Evolutionary conservation across 441 rosid genomes (phyloP), one percentile per base, ranked within the genome.

Genomic region (Brassica hybrid): DNA sequence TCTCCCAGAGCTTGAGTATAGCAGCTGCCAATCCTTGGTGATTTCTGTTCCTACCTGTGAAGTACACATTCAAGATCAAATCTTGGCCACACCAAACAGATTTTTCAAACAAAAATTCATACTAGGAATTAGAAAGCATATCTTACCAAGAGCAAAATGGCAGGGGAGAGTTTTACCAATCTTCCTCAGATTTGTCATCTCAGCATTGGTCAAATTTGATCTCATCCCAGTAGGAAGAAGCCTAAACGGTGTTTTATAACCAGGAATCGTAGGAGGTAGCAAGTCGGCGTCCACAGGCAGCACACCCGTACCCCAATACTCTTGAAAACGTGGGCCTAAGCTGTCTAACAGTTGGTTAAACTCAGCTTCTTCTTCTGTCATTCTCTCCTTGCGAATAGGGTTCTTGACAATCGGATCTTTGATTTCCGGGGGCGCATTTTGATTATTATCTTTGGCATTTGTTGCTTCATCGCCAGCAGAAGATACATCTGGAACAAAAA

Each of bases 301-400:
- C 27, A 96, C 81, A 70, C 99, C 98, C 6, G 96, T 96, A 60
- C 99, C 99, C 99, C 99, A 96, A 94, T 96, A 94, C 82, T 89
- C 99, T 21, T 89, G 90, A 69, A 92, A 96, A 62, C 97, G 95
- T 72, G 97, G 92, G 38, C 99, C 99, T 74, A 96, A 86, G 74
- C 90, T 89, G 81, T 96, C 99, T 74, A 96, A 77, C 67, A 96
- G 78, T 64, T 71, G 74, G 78, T 90, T 87, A 82, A 74, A 91
- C 78, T 96, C 98, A 69, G 79, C 86, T 84, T 96, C 99, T 84
- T 90, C 98, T 79, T 89, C 94, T 0, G 91, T 90, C 88, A 89
- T 77, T 71, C 32, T 83, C 79, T 87, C 83, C 70, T 30, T 63
- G 5, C 34, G 71, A 52, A 75, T 78, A 8, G 75, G 75, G 80